Evolutionary conservation across 305 asterid species (phyloP).

Genomic region (Rubia tinctorum): DNA sequence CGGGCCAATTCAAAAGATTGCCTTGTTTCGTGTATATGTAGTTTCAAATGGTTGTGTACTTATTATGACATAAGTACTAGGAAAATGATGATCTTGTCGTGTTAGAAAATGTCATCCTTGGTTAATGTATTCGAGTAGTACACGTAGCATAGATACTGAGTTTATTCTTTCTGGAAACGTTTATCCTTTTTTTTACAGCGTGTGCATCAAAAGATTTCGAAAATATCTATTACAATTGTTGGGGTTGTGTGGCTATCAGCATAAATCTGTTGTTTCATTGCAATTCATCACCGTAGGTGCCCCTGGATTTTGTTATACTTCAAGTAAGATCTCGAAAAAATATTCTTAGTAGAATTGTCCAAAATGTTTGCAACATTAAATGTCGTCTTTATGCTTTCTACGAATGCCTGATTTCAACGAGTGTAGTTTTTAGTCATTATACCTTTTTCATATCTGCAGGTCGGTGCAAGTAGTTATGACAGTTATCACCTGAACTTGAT

Average conservation of each 20-base stretch:
- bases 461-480: conserved; percentile 84
- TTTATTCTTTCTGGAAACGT: background rate
- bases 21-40: too few relatives aligned
- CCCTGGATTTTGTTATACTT: conserved; percentile 84
- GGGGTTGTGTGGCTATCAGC: conserved; percentile 59
- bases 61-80: too few relatives aligned
- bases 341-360: background rate
- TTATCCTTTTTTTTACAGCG: conserved; percentile 44
- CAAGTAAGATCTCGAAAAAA: conserved; percentile 52
- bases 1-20: too few relatives aligned
- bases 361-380: background rate
- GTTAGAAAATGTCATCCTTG: background rate
- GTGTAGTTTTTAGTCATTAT: background rate
- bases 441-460: conserved; percentile 42
- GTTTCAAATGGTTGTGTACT: too few relatives aligned
- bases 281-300: conserved; percentile 73
- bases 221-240: conserved; percentile 39
- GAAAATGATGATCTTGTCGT: background rate
- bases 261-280: conserved; percentile 61
- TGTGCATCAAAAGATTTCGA: conserved; percentile 76
- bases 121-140: background rate
- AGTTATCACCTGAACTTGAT: too few relatives aligned
- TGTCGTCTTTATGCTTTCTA: background rate
- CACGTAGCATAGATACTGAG: too few relatives aligned
- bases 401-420: background rate